Percentiles rank a stretch among this genome's conserved stretches.
phyloP scores from a whole-genome alignment of 495 filamentous ascomycete genomes.

The Aspergillus ostianus region DNA sequence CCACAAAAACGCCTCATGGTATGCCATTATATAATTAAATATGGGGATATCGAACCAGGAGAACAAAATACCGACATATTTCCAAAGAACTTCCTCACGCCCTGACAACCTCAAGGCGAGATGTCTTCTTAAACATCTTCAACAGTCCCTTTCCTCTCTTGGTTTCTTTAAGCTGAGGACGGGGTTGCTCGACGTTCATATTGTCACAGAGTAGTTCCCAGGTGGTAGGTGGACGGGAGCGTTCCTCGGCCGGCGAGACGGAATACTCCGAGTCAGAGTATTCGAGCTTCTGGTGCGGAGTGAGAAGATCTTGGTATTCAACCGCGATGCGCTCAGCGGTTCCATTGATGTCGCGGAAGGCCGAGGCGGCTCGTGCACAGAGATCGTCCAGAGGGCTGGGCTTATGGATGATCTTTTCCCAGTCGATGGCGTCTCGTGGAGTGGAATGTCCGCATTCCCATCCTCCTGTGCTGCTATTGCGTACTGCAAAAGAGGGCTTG shows the following conservation, averaged over 20 bases:
- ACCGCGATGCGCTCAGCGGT: background rate
- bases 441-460: background rate
- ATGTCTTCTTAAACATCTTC: background rate
- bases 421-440: background rate
- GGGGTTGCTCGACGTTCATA: background rate
- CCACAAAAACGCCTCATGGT: too few species aligned
- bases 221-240: background rate
- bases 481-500: too few species aligned
- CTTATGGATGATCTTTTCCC: background rate
- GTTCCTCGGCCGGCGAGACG: background rate
- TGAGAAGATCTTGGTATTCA: background rate
- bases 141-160: background rate
- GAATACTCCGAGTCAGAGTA: background rate
- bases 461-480: background rate
- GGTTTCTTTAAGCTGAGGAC: background rate
- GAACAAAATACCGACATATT: too few species aligned
- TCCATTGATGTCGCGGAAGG: background rate
- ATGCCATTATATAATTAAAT: too few species aligned
- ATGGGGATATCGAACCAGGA: too few species aligned
- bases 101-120: too few species aligned
- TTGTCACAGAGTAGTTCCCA: background rate
- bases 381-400: background rate
- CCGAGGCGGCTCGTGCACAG: background rate
- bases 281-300: background rate
- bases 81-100: too few species aligned